These are phyloP conservation scores for Rhododendron molle DNA, from an alignment of 148 eudicot genomes.

Conservation along the genomic window DNA sequence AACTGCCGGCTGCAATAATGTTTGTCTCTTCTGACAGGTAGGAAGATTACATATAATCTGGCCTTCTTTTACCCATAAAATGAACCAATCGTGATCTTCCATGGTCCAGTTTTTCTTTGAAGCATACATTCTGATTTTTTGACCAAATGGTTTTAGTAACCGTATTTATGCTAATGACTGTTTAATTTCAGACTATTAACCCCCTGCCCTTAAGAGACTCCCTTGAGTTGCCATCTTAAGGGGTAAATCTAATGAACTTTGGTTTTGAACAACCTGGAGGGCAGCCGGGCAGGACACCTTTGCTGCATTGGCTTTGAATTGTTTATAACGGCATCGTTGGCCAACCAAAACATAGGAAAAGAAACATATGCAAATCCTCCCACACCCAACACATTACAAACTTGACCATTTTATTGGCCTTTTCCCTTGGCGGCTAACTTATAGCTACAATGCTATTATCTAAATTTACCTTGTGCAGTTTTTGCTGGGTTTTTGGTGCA, in stretches of 20 bases:
- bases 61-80: neutral
- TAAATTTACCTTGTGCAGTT: neutral
- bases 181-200: neutral
- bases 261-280: neutral
- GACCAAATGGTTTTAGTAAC: neutral
- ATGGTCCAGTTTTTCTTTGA: neutral
- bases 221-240: neutral
- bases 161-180: neutral
- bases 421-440: neutral
- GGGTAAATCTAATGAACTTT: neutral
- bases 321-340: neutral
- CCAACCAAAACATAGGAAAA: neutral
- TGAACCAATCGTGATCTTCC: neutral
- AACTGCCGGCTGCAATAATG: slow-evolving; percentile 19
- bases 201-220: neutral
- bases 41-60: neutral
- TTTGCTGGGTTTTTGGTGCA: neutral
- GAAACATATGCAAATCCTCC: neutral
- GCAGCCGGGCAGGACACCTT: neutral
- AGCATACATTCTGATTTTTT: neutral
- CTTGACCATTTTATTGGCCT: neutral
- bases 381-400: neutral
- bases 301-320: neutral
- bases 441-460: neutral
- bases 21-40: slow-evolving; percentile 27